These are phyloP conservation scores for Phytophthora sojae DNA, from an alignment of 352 stramenopile genomes.

Conservation along the genomic window DNA sequence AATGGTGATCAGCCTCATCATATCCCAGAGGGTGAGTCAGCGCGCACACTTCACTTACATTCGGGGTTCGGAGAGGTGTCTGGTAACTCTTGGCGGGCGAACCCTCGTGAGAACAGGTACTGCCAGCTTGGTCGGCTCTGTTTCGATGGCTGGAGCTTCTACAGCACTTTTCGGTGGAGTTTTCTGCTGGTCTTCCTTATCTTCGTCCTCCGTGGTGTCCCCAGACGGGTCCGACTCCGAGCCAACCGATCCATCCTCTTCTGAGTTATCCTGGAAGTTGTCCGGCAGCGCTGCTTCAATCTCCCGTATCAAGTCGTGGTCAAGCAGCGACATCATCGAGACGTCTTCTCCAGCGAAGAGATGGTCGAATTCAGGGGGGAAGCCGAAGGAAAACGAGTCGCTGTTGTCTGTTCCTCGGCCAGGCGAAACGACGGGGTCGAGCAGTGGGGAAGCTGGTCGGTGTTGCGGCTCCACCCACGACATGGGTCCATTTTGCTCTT, in stretches of 20 bases:
- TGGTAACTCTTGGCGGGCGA: conserved; percentile 30
- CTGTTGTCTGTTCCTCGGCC: conserved; percentile 8
- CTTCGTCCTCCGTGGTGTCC: conserved; percentile 72
- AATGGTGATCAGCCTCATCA: conserved; percentile 1
- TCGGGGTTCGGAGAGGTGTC: conserved; percentile 45
- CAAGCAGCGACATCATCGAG: conserved; percentile 46
- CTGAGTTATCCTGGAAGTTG: conserved; percentile 45
- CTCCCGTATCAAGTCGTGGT: conserved; percentile 67
- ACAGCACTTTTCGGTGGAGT: conserved; percentile 15
- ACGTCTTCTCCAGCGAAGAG: conserved; percentile 43
- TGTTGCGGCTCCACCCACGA: conserved; percentile 16
- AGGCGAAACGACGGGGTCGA: conserved; percentile 19
- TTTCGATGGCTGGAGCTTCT: conserved; percentile 4
- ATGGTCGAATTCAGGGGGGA: conserved; percentile 42
- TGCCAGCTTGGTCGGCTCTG: conserved; percentile 1
- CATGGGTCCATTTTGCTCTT: conserved; percentile 4
- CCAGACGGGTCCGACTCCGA: conserved; percentile 80
- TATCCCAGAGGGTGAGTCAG: not conserved
- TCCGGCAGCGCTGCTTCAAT: conserved; percentile 73
- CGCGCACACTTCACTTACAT: conserved; percentile 42
- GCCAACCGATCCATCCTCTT: conserved; percentile 61
- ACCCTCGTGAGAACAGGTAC: conserved; percentile 5
- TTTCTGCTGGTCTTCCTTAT: conserved; percentile 49
- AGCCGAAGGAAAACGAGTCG: conserved; percentile 3
- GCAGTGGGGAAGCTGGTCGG: conserved; percentile 2